phyloP scores from a whole-genome alignment of 345 rosid genomes.

The Isatis tinctoria region DNA sequence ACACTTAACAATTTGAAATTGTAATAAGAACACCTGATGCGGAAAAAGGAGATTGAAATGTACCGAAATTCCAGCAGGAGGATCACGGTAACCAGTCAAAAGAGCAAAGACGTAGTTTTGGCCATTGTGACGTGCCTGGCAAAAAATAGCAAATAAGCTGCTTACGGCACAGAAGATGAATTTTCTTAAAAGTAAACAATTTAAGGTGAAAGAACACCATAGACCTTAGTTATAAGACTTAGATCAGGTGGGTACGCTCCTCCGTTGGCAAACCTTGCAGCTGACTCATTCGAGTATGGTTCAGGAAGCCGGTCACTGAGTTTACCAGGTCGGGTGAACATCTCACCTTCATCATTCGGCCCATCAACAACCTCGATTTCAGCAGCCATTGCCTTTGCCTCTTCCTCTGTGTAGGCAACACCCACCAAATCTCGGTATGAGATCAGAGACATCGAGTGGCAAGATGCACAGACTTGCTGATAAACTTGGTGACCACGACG shows the following conservation, averaged over 20 bases:
- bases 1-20: background rate
- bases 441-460: conserved; percentile 92
- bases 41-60: background rate
- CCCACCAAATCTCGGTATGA: conserved; percentile 95
- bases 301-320: conserved; percentile 92
- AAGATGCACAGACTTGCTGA: conserved; percentile 95
- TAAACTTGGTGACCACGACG: conserved; percentile 99
- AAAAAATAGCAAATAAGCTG: conserved; percentile 12
- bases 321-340: conserved; percentile 93
- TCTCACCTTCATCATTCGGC: conserved; percentile 98
- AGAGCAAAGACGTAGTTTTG: conserved; percentile 93
- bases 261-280: conserved; percentile 99
- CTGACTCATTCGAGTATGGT: conserved; percentile 87
- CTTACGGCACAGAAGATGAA: background rate
- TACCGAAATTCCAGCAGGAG: conserved; percentile 95
- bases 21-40: background rate
- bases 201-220: background rate
- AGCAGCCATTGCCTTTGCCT: conserved; percentile 95
- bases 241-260: conserved; percentile 99
- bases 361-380: conserved; percentile 97
- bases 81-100: conserved; percentile 94
- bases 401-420: conserved; percentile 97
- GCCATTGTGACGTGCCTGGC: conserved; percentile 98
- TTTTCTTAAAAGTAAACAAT: background rate
- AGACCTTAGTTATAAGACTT: conserved; percentile 87